Conservation (phyloP, 2,329 filamentous ascomycete genomes). For the Exophiala mesophila region DNA sequence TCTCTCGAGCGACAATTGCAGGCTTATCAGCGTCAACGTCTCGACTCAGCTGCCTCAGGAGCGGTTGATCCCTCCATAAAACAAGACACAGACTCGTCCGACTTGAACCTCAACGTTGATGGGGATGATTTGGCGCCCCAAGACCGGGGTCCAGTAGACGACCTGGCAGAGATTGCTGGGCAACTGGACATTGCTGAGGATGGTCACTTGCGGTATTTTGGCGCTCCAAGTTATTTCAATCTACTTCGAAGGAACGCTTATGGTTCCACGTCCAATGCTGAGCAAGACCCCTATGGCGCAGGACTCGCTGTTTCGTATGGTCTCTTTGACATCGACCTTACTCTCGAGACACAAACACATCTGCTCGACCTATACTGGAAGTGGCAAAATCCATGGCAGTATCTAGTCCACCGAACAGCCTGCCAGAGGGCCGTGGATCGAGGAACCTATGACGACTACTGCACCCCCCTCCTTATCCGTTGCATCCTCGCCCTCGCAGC, state of each 20-base stretch:
- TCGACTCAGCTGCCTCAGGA: background rate
- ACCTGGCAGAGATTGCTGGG: constrained; percentile 1
- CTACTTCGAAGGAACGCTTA: constrained; percentile 2
- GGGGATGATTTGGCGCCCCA: background rate
- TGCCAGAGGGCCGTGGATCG: background rate
- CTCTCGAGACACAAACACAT: background rate
- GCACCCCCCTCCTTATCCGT: constrained; percentile 6
- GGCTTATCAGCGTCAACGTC: background rate
- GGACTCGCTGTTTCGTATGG: constrained; percentile 67
- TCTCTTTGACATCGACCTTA: constrained; percentile 58
- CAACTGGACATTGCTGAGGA: constrained; percentile 1
- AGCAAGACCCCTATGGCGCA: constrained; percentile 51
- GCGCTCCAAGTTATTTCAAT: constrained; percentile 1
- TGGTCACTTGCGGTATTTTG: constrained; percentile 1
- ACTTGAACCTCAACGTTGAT: background rate
- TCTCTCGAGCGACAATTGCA: constrained; percentile 1
- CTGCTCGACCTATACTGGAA: constrained; percentile 7
- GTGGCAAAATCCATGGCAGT: constrained; percentile 14
- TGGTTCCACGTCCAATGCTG: background rate
- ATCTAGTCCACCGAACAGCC: too few species aligned
- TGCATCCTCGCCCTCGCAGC: constrained; percentile 1
- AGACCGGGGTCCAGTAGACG: background rate
- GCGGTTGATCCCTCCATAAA: background rate
- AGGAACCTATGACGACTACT: constrained; percentile 1
- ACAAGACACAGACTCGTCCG: background rate